Evolutionary conservation across 768 basidiomycete species (phyloP), one percentile per base, ranked within the genome.

Genomic region (Tremella yokohamensis): DNA sequence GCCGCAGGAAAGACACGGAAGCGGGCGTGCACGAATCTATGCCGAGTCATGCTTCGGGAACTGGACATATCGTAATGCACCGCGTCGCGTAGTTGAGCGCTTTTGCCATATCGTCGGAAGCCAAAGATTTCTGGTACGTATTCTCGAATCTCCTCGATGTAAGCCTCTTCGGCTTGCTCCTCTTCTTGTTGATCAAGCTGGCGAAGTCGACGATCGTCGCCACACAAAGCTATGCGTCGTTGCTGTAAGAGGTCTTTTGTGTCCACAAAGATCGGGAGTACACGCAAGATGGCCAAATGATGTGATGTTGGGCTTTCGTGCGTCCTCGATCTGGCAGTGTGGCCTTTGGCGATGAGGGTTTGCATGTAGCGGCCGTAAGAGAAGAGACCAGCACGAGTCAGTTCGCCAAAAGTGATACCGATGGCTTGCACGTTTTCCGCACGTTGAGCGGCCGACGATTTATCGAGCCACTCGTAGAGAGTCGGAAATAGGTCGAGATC

Each of bases 381-480:
- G 50, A 72, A 74, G 26, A 68, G 45, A 1, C 70, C 73, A 37
- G 59, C 57, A 34, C 73, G 53, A 9, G 66, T 74, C 24, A 72
- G 58, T 45, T 74, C 73, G 34, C 73, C 73, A 59, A 64, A 65
- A 2, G 66, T 69, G 52, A 68, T 65, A 4, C 70, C 73, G 37
- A 74, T 67, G 20, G 68, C 70, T 34, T 55, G 56, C n/a, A 62
- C 50, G 40, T 72, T 74, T 11, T 68, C 54, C 18, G 52, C 55
- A 40, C 65, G 68, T 22, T 51, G 51, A 11, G 66, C 68, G 12
- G 70, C 60, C 2, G 53, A 22, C 2, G 69, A 69, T 1, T 47
- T 58, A 52, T 74, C 73, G 22, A 74, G 63, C 73, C 73, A 74
- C 19, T 65, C 68, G 56, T 66, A 74, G 16, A 74, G 40, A 9